Percentiles rank a stretch among this genome's conserved stretches.
Evolutionary conservation across 805 yeast genomes (phyloP).

Genomic region (Diddensiella santjacobensis): DNA sequence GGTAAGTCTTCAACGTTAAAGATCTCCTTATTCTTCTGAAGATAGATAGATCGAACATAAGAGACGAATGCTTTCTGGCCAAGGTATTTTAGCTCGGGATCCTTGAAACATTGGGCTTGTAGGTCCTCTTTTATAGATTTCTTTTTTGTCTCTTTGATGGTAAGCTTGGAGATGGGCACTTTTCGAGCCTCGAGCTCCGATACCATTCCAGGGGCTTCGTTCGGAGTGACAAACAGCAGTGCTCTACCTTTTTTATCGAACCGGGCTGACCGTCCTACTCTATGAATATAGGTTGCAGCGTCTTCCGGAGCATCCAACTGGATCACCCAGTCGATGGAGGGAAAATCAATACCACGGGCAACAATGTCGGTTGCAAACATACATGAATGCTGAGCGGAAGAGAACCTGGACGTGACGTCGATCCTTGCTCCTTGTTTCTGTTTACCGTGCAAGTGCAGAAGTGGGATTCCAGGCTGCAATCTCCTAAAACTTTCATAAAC

Average conservation of each 20-base stretch:
- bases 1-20: constrained; percentile 77
- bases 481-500: constrained; percentile 83
- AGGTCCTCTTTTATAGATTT: constrained; percentile 76
- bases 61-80: constrained; percentile 96
- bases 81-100: constrained; percentile 84
- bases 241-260: constrained; percentile 83
- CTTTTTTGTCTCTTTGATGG: constrained; percentile 66
- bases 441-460: constrained; percentile 81
- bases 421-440: constrained; percentile 86
- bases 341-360: constrained; percentile 89
- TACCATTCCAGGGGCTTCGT: constrained; percentile 75
- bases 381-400: constrained; percentile 75
- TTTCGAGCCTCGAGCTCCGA: constrained; percentile 56
- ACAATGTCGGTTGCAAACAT: constrained; percentile 87
- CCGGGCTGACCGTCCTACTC: constrained; percentile 88
- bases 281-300: constrained; percentile 80
- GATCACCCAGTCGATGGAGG: constrained; percentile 92
- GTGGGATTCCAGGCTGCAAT: constrained; percentile 86
- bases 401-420: constrained; percentile 75
- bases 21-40: constrained; percentile 83
- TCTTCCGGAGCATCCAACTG: constrained; percentile 92
- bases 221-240: constrained; percentile 74
- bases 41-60: constrained; percentile 75
- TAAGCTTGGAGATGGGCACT: constrained; percentile 68
- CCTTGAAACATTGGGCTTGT: constrained; percentile 86